phyloP scores from a whole-genome alignment of 371 early-diverging fungal species.

The Rhizopus arrhizus region DNA sequence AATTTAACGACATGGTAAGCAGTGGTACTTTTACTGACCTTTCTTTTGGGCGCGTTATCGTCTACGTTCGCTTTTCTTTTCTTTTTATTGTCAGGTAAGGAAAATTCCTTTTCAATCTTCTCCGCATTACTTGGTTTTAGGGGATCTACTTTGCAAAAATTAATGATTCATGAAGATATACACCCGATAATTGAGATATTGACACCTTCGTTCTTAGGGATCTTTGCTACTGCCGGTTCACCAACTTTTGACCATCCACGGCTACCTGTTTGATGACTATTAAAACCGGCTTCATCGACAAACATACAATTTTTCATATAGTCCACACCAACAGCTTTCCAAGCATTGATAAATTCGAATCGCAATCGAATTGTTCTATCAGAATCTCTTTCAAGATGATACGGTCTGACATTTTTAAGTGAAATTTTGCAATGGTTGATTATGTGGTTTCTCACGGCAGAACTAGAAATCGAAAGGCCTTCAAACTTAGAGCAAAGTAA shows the following conservation, averaged over 20 bases:
- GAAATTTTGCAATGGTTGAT: constrained; percentile 7
- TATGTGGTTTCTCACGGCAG: constrained; percentile 7
- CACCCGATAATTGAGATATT: constrained; percentile 5
- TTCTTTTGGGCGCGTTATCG: background rate
- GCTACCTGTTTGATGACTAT: background rate
- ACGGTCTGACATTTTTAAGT: constrained; percentile 10
- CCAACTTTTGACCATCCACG: background rate
- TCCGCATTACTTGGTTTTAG: constrained; percentile 8
- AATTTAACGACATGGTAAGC: constrained; percentile 15
- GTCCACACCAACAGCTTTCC: constrained; percentile 6
- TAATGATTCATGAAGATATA: constrained; percentile 13
- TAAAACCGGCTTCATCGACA: constrained; percentile 10
- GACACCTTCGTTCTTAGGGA: background rate
- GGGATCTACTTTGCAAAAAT: constrained; percentile 13
- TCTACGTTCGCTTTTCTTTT: constrained; percentile 5
- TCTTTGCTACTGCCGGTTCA: constrained; percentile 5
- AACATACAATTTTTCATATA: constrained; percentile 2
- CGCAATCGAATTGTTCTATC: constrained; percentile 7
- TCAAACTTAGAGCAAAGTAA: constrained; percentile 8
- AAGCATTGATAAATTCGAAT: constrained; percentile 8
- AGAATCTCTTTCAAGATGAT: constrained; percentile 12
- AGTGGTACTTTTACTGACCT: constrained; percentile 14
- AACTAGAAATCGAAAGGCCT: constrained; percentile 6
- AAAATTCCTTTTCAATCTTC: constrained; percentile 13
- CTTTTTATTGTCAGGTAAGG: constrained; percentile 10